phyloP scores from a whole-genome alignment of 345 rosid genomes.

The Toxicodendron radicans region DNA sequence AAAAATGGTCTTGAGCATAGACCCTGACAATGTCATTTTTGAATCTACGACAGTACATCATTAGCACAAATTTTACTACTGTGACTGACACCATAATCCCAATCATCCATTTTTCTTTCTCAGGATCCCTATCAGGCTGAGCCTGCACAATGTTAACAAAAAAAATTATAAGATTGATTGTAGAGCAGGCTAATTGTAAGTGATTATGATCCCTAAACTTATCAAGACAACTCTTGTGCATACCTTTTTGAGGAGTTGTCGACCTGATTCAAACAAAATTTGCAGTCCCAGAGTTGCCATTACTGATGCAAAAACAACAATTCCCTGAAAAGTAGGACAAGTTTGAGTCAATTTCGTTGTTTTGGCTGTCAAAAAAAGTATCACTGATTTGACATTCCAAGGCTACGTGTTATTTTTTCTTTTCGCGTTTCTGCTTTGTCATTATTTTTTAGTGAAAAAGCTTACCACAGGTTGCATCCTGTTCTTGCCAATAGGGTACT shows the following conservation, averaged over 20 bases:
- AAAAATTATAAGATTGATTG: neutral
- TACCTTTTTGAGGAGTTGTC: slow-evolving; percentile 44
- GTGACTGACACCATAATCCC: slow-evolving; percentile 59
- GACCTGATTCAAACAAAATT: slow-evolving; percentile 54
- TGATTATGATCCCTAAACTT: neutral
- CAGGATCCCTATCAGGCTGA: slow-evolving; percentile 47
- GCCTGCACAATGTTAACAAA: slow-evolving; percentile 25
- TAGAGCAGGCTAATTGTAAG: neutral
- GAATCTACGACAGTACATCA: slow-evolving; percentile 45
- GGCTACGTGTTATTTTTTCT: no score
- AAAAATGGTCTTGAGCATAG: slow-evolving; percentile 56
- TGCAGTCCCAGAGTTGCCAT: slow-evolving; percentile 61
- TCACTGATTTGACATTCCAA: no score
- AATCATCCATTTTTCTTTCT: slow-evolving; percentile 55
- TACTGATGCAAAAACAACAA: slow-evolving; percentile 52
- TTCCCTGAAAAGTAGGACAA: slow-evolving; percentile 35
- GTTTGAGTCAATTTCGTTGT: no score
- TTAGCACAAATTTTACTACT: slow-evolving; percentile 38
- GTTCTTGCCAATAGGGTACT: slow-evolving; percentile 70
- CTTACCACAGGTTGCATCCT: slow-evolving; percentile 90
- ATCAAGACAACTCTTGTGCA: neutral
- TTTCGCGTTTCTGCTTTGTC: no score
- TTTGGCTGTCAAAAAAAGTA: no score
- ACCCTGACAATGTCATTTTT: slow-evolving; percentile 41
- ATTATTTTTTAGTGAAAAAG: neutral